Evolutionary conservation across 345 rosid species (phyloP), one percentile per base, ranked within the genome.

Genomic region (Odontarrhena argentea): DNA sequence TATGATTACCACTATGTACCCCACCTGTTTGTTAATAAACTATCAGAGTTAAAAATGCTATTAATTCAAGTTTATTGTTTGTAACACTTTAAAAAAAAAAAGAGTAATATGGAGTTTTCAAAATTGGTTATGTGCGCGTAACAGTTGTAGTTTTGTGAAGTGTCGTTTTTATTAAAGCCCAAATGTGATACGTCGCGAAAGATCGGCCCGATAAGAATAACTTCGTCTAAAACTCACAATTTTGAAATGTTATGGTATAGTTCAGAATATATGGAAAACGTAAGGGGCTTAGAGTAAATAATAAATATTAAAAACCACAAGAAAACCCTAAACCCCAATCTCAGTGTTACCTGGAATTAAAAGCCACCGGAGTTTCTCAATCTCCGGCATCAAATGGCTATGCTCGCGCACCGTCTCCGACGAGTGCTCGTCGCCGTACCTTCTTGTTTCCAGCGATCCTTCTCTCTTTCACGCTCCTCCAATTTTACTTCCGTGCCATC

Each of bases 361-460:
- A 43, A 53, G 0, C 45, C 32, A 22, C 46, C 40, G 54, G 25
- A 44, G 44, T 10, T 25, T 36, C 52, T 30, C 6, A 18, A 4
- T 53, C 56, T 10, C 65, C 73, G 53, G 55, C 47, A 41, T 56
- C 74, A 47, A 47, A 81, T 80, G 84, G 83, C 85, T 48, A 71
- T 77, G 18, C 53, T 63, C 59, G 32, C 76, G 0, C 48, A 76
- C 57, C 87, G 86, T 9, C 76, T 83, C 80, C 89, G 91, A 51
- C 91, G 91, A 63, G 51, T 76, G 6, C 48, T 86, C 1, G 1
- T 54, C 57, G 41, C 81, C 11, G 4, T 66, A 1, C 72, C 82
- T 28, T 60, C 73, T 48, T 5, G 61, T 32, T 60, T 80, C 30
- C 74, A 56, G 9, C 74, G 84, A 49, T 52, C 76, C 9, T 41